Evolutionary conservation across 345 rosid species (phyloP).

Genomic region (Dipteronia sinensis): DNA sequence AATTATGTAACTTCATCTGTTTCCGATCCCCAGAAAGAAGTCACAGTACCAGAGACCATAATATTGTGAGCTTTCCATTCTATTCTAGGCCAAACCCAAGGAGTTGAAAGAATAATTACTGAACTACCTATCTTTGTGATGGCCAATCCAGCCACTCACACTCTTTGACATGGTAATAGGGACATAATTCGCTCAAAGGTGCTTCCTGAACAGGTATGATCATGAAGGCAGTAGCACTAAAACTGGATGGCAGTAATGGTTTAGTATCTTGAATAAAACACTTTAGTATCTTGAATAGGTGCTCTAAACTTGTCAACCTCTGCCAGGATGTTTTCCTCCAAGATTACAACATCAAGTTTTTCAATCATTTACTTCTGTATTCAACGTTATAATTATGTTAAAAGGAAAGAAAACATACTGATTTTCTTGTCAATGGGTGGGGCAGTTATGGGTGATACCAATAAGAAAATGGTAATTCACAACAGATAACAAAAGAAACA

Average conservation of each 20-base stretch:
- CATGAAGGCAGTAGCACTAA: background rate
- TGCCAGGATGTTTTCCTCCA: background rate
- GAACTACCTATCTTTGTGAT: background rate
- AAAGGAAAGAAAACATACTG: background rate
- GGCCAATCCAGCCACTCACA: constrained; percentile 2
- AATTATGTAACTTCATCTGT: constrained; percentile 10
- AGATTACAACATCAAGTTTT: background rate
- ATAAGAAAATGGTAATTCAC: background rate
- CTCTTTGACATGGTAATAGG: background rate
- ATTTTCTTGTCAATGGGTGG: background rate
- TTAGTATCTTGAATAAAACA: background rate
- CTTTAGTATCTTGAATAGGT: background rate
- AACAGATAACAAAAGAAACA: background rate
- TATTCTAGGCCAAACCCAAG: background rate
- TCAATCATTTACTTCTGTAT: background rate
- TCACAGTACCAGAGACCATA: background rate
- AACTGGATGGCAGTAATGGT: constrained; percentile 6
- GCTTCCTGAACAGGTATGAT: background rate
- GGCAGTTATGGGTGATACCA: background rate
- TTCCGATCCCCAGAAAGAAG: constrained; percentile 12
- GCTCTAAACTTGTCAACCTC: background rate
- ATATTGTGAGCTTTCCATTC: background rate
- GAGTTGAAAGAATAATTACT: constrained; percentile 2
- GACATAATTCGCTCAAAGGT: background rate
- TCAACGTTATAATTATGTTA: background rate